These are phyloP conservation scores for Chaetoceros tenuissimus DNA, from an alignment of 108 stramenopile species.

Conservation along the genomic window DNA sequence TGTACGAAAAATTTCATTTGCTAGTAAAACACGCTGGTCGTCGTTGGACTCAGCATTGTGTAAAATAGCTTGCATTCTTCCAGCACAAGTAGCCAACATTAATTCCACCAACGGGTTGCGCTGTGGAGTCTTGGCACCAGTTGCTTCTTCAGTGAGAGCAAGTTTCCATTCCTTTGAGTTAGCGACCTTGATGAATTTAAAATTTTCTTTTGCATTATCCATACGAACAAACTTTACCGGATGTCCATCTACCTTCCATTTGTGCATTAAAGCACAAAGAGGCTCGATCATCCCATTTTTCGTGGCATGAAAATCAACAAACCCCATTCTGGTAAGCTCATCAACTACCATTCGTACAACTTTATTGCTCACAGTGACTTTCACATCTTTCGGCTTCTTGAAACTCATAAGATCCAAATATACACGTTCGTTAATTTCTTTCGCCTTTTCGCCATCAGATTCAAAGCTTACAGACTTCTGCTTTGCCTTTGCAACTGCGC, in stretches of 20 bases:
- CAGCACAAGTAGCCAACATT: constrained; percentile 10
- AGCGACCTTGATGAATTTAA: neutral
- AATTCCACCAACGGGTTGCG: constrained; percentile 18
- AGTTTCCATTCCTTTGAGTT: constrained; percentile 14
- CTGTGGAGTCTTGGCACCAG: constrained; percentile 22
- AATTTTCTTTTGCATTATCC: constrained; percentile 19
- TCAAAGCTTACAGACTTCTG: constrained; percentile 15
- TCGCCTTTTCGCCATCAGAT: neutral
- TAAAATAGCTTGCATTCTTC: constrained; percentile 3
- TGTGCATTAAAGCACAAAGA: constrained; percentile 3
- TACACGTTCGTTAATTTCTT: constrained; percentile 2
- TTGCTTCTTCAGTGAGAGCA: constrained; percentile 13
- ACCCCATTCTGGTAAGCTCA: constrained; percentile 9
- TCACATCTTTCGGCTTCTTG: neutral
- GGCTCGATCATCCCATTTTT: constrained; percentile 14
- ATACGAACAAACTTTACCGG: constrained; percentile 3
- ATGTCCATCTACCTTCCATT: constrained; percentile 3
- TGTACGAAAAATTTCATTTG: constrained; percentile 3
- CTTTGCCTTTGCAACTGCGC: constrained; percentile 13
- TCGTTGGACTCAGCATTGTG: constrained; percentile 2
- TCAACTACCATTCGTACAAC: constrained; percentile 11
- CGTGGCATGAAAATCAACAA: constrained; percentile 1
- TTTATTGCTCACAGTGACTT: neutral
- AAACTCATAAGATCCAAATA: constrained; percentile 10
- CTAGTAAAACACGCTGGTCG: neutral